phyloP scores from a whole-genome alignment of 139 green algal species.

The Chlamydomonas sp. region DNA sequence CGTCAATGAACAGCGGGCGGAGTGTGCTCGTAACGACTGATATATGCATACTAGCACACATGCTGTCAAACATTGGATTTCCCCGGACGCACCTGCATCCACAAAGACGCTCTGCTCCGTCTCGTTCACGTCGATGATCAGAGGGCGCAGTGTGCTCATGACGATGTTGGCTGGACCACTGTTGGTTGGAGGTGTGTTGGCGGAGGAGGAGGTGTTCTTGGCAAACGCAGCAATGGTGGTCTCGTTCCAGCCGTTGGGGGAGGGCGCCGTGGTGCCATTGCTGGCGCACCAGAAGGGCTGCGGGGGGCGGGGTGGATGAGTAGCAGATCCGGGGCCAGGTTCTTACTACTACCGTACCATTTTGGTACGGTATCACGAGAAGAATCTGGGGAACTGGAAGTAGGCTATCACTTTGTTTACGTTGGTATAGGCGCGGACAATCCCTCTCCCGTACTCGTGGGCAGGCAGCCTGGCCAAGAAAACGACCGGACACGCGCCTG shows the following conservation, averaged over 20 bases:
- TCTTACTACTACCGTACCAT: neutral
- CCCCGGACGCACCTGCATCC: constrained; percentile 57
- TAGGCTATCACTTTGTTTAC: no score
- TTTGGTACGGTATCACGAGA: neutral
- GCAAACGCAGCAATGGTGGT: neutral
- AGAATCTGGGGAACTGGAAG: neutral
- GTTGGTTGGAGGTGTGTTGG: neutral
- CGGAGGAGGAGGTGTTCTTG: no score
- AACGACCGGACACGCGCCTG: no score
- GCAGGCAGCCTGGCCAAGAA: no score
- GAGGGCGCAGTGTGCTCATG: constrained; percentile 63
- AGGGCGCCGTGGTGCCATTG: constrained; percentile 10
- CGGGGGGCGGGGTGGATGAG: neutral
- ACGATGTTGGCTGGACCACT: constrained; percentile 56
- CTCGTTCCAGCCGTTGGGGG: neutral
- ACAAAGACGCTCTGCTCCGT: constrained; percentile 70
- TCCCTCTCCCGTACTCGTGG: no score
- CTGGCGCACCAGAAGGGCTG: constrained; percentile 59
- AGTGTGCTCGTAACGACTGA: no score
- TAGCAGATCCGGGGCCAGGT: neutral
- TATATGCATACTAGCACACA: neutral
- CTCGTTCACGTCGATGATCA: constrained; percentile 73
- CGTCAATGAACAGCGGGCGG: no score
- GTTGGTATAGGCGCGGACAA: no score
- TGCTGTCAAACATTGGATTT: neutral